Base-by-base conservation (phyloP, 78 protist species). In the Polysphondylium violaceum region DNA sequence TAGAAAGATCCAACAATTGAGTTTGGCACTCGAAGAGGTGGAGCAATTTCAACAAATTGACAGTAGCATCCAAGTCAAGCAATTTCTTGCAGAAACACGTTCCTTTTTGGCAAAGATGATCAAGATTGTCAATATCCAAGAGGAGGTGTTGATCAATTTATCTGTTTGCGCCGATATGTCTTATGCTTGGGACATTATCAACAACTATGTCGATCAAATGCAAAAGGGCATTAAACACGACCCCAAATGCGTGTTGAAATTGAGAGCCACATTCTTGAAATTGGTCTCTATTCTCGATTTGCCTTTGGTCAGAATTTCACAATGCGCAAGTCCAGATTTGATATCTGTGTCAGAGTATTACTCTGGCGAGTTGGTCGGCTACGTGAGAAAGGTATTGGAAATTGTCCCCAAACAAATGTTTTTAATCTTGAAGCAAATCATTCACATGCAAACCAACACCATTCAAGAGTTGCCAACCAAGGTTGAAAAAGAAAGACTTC, bases 241-340 rank as follows among this genome's bases (percentile, higher is more conserved):
- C 36, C 98, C 98, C 67, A 55, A 72, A 50, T 53, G 92, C 38
- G 95, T 95, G 25, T 43, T 98, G 58, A 96, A 97, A 68, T 86
- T 99, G 47, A 95, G 99, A 21, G 94, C 99, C 0, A 91, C 98
- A 14, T 98, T 99, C 65, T 81, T 98, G 35, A 99, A 99, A 81
- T 94, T 98, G 27, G 96, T 97, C 16, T 87, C 98, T 9, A 86
- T 98, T 35, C 74, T 99, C 14, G 98, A 98, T 40, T 75, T 93
- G 14, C 99, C 99, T 29, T 85, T 95, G 63, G 91, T 96, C 25
- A 78, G 99, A 56, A 99, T 98, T 90, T 47, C 73, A 3, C 98
- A 98, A 64, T 96, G 99, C 23, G 41, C 76, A n/a, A 36, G 83
- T 11, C 88, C 77, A 11, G 99, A 98, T 92, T 33, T 96, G 1